phyloP scores from a whole-genome alignment of 2,329 filamentous ascomycete species.

The Sclerotinia trifoliorum region DNA sequence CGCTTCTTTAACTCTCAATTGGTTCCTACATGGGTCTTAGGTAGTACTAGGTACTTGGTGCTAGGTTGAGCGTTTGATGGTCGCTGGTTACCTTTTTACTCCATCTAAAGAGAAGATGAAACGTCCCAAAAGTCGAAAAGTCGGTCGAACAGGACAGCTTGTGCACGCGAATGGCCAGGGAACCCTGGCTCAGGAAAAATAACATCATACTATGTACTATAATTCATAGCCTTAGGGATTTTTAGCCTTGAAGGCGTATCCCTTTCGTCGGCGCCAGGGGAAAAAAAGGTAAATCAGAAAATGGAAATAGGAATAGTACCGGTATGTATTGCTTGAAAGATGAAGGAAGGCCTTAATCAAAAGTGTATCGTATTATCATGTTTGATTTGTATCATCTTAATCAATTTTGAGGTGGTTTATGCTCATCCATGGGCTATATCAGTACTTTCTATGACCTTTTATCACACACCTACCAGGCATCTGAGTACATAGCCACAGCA shows the following conservation, averaged over 20 bases:
- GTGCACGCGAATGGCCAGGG: constrained; percentile 4
- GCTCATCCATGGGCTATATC: background rate
- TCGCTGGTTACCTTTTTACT: constrained; percentile 7
- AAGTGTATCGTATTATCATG: background rate
- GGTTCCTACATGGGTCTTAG: background rate
- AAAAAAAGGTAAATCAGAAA: background rate
- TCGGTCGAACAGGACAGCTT: constrained; percentile 4
- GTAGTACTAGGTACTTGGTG: no score
- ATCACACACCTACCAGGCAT: background rate
- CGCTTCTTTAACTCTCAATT: background rate
- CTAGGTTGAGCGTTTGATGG: constrained; percentile 15
- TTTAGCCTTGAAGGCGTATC: constrained; percentile 4
- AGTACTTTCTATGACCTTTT: no score
- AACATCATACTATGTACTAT: constrained; percentile 8
- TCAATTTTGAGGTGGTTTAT: no score
- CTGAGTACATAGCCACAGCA: background rate
- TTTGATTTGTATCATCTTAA: background rate
- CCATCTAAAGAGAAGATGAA: constrained; percentile 14
- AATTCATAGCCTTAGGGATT: background rate
- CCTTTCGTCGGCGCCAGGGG: constrained; percentile 1
- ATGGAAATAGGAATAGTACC: background rate
- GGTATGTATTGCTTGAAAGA: no score
- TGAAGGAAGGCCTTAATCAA: background rate
- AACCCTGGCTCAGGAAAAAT: constrained; percentile 1
- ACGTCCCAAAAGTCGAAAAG: constrained; percentile 13